Evolutionary conservation across 768 basidiomycete genomes (phyloP).

Genomic region (Thelephora ganbajun): DNA sequence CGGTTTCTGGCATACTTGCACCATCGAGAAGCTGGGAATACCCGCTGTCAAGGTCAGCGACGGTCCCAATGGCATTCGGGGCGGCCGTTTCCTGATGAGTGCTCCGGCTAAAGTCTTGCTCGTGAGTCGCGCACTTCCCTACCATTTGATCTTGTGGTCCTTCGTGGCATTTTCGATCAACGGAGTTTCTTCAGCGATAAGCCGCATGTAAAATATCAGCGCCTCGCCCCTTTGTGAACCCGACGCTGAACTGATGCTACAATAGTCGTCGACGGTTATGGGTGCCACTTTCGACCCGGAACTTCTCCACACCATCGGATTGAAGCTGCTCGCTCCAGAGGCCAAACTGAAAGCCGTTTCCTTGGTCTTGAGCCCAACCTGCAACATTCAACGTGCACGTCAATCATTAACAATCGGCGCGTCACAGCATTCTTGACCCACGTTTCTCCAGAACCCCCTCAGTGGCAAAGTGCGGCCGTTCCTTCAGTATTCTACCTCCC

Average conservation of each 20-base stretch:
- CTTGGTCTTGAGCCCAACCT: conserved; percentile 64
- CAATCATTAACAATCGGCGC: conserved; percentile 1
- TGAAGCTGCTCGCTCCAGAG: conserved; percentile 54
- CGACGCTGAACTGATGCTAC: too few relatives aligned
- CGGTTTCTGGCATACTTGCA: conserved; percentile 66
- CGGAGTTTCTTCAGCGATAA: too few relatives aligned
- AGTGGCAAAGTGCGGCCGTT: neutral
- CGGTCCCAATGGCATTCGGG: conserved; percentile 65
- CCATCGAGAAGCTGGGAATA: conserved; percentile 48
- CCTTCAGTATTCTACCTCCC: conserved; percentile 24
- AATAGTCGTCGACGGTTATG: conserved; percentile 51
- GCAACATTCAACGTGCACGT: conserved; percentile 68
- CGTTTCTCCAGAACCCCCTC: conserved; percentile 16
- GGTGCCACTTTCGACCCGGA: conserved; percentile 63
- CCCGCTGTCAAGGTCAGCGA: conserved; percentile 71
- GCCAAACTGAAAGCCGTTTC: conserved; percentile 59
- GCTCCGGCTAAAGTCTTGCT: conserved; percentile 73
- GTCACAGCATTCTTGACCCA: neutral
- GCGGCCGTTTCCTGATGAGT: conserved; percentile 69
- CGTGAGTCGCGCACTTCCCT: conserved; percentile 18
- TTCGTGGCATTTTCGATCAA: neutral
- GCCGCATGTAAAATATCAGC: too few relatives aligned
- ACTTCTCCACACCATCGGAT: conserved; percentile 47
- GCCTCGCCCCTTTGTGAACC: too few relatives aligned
- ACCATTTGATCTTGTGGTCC: neutral